Conservation (phyloP, 2,329 filamentous ascomycete genomes). For the Botryotinia convoluta region DNA sequence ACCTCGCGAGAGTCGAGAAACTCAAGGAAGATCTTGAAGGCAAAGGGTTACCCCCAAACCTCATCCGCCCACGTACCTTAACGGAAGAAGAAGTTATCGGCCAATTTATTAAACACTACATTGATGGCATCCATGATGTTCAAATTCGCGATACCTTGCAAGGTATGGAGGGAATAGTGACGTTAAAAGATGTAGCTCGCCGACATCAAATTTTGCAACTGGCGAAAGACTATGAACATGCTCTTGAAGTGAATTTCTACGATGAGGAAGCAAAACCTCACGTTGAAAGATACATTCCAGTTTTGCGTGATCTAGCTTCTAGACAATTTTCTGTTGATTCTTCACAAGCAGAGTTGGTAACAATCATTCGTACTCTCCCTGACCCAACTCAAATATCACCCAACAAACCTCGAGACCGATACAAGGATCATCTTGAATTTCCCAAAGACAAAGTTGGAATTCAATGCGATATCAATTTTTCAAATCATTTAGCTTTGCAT, state of each 20-base stretch:
- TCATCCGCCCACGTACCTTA: slow-evolving; percentile 18
- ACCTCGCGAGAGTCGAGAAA: slow-evolving; percentile 47
- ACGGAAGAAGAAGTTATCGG: slow-evolving; percentile 29
- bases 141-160: slow-evolving; percentile 46
- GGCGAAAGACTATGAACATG: slow-evolving; percentile 53
- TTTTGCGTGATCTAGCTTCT: slow-evolving; percentile 44
- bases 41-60: slow-evolving; percentile 19
- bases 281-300: slow-evolving; percentile 49
- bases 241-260: slow-evolving; percentile 50
- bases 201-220: slow-evolving; percentile 56
- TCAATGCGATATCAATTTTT: slow-evolving; percentile 90
- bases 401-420: slow-evolving; percentile 52
- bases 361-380: slow-evolving; percentile 35
- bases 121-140: slow-evolving; percentile 50
- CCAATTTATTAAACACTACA: slow-evolving; percentile 46
- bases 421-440: slow-evolving; percentile 67
- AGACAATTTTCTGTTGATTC: slow-evolving; percentile 36
- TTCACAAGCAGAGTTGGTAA: slow-evolving; percentile 23
- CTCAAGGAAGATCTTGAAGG: slow-evolving; percentile 42
- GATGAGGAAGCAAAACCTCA: slow-evolving; percentile 38
- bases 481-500: slow-evolving; percentile 76
- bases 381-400: slow-evolving; percentile 46
- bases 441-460: slow-evolving; percentile 75
- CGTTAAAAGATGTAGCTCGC: slow-evolving; percentile 40
- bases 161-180: slow-evolving; percentile 26